Conservation (phyloP, 495 filamentous ascomycete genomes). For the Penicillium paxilli region DNA sequence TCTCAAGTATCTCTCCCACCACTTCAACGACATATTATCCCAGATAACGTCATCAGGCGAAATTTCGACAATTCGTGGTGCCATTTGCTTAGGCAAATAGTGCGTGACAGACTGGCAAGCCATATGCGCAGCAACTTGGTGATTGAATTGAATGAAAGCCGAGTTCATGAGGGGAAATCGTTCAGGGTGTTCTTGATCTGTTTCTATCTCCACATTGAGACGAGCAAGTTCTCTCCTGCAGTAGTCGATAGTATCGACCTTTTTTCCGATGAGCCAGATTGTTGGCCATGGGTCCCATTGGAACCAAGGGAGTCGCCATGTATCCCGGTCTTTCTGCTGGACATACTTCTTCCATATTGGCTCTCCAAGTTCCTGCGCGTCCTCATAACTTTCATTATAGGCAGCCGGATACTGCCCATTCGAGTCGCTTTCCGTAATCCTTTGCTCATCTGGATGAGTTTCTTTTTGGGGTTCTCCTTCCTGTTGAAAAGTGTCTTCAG, state of each 20-base stretch:
- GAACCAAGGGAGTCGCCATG: conserved; percentile 78
- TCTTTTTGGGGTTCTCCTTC: too few species aligned
- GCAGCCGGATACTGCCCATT: conserved; percentile 66
- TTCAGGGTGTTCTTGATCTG: conserved; percentile 84
- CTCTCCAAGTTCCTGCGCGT: conserved; percentile 62
- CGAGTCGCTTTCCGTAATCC: conserved; percentile 34
- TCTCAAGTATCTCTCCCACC: conserved; percentile 88
- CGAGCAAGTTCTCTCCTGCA: conserved; percentile 88
- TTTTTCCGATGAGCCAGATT: conserved; percentile 78
- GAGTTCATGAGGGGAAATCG: conserved; percentile 95
- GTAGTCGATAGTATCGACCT: conserved; percentile 93
- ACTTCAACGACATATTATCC: conserved; percentile 96
- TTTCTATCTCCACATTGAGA: conserved; percentile 89
- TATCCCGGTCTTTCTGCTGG: conserved; percentile 79
- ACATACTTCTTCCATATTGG: conserved; percentile 83
- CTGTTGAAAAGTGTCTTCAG: too few species aligned
- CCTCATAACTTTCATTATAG: conserved; percentile 64
- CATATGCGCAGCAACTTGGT: conserved; percentile 97
- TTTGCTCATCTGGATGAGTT: conserved; percentile 23
- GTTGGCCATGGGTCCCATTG: conserved; percentile 77
- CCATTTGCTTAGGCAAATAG: conserved; percentile 92
- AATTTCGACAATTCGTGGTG: conserved; percentile 90
- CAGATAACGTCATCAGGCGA: conserved; percentile 92
- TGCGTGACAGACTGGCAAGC: conserved; percentile 91
- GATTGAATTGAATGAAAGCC: conserved; percentile 98